Evolutionary conservation across 768 basidiomycete genomes (phyloP), one percentile per base, ranked within the genome.

Genomic region (Suillus brevipes): DNA sequence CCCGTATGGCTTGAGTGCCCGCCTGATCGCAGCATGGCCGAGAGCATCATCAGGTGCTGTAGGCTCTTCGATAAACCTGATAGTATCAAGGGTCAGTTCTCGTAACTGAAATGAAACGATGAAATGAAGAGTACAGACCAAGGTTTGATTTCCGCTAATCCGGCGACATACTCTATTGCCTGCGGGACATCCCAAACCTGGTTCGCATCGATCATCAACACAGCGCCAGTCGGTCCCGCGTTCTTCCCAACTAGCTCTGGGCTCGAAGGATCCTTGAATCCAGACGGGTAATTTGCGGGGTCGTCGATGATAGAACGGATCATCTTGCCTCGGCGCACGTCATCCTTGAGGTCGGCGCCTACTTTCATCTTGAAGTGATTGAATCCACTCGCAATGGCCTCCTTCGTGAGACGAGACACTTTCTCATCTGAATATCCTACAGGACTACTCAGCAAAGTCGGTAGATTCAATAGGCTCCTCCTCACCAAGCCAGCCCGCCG

Each of bases 281-380:
- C 87, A 0, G 82, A 70, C 14, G 93, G 93, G 47, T 94, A 85
- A 74, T 91, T 88, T 67, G 87, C 85, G 5, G 94, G 93, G 79
- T 98, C 89, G 72, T 99, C 97, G 75, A 99, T 97, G 78, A 98
- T 92, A 56, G 91, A 93, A 64, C 97, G 89, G 69, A 99, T 96
- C 71, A 98, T 83, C 71, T 84, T 85, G 25, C 94, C 94, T 62
- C 96, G 89, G 59, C 94, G 89, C 60, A 95, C 81, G 78, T 97
- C 97, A 74, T 89, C 87, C 45, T 87, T 85, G 64, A 86, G 82
- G 77, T 92, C 84, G 31, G 91, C 89, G 61, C 97, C 97, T 68
- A 99, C 97, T 81, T 98, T 99, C 89, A 98, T 95, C 80, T 98
- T 98, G 87, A 99, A 99, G 80, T 97, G 95, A 79, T 94, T 97